Percentiles rank a stretch among this genome's conserved stretches.
These are phyloP conservation scores for Pilobolus umbonatus DNA, from an alignment of 192 early-diverging fungal genomes.

Conservation along the genomic window DNA sequence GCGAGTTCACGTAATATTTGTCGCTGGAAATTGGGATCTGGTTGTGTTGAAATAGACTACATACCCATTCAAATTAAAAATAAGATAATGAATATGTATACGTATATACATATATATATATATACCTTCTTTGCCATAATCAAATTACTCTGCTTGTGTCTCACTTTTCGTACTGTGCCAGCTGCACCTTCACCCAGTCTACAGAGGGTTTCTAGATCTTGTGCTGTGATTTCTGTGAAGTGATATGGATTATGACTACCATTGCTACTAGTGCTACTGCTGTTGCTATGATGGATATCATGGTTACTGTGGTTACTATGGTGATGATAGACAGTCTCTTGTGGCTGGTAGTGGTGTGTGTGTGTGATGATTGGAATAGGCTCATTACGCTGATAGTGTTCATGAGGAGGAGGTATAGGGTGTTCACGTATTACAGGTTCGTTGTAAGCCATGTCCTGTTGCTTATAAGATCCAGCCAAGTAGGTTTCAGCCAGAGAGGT, in stretches of 20 bases:
- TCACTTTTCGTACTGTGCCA: constrained; percentile 87
- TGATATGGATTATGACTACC: constrained; percentile 1
- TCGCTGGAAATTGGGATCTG: constrained; percentile 64
- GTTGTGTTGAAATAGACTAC: constrained; percentile 57
- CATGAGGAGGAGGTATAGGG: neutral
- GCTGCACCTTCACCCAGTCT: constrained; percentile 87
- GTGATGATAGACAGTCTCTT: neutral
- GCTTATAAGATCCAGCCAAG: neutral
- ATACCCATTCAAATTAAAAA: neutral
- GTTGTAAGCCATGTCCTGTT: neutral
- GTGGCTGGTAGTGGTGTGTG: neutral
- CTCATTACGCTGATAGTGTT: neutral
- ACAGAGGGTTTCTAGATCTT: constrained; percentile 69
- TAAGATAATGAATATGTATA: neutral
- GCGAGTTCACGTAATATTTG: constrained; percentile 91
- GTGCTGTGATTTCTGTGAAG: constrained; percentile 37
- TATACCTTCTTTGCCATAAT: constrained; percentile 94
- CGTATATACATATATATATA: constrained; percentile 10
- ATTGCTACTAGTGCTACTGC: no score
- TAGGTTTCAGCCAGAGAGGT: constrained; percentile 8
- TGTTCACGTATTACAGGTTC: constrained; percentile 6
- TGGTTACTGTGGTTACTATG: neutral
- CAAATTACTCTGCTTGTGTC: constrained; percentile 63
- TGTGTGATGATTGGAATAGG: neutral
- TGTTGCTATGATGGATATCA: neutral